Evolutionary conservation across 192 early-diverging fungal genomes (phyloP), one percentile per base, ranked within the genome.

Genomic region (Mortierella alpina): DNA sequence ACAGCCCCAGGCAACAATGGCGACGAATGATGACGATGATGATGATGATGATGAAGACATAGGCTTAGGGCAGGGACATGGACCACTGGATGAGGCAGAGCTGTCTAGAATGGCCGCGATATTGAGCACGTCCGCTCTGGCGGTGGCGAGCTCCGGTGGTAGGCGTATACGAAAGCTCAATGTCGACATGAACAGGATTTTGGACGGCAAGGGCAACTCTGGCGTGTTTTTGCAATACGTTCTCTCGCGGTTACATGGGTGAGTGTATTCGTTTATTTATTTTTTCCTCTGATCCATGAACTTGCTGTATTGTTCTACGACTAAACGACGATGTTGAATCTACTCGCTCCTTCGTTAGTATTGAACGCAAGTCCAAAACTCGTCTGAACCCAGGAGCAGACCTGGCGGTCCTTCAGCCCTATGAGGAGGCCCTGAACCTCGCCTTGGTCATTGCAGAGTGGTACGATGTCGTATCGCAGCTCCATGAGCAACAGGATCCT

Each of bases 181-280:
- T 52, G 15, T 72, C 5, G 66, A 72, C 5, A 58, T 72, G 70
- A 72, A 39, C n/a, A 54, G 64, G 23, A 59, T 72, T 40, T 23
- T 95, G 51, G 88, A 91, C 72, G 92, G 95, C 59, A 93, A 94
- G 72, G 97, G 97, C 53, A 91, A 96, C 83, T 98, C 96, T 2
- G 97, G 96, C 11, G 95, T 97, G 4, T 99, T 96, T 76, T 81
- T 99, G 8, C 96, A 98, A 87, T 99, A 97, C 75, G 91, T 96
- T 12, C 94, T 96, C 77, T 90, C 98, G 14, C 92, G 98, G 39
- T 83, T 97, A 46, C 94, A 92, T 82, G 95, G 95, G 88, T 87
- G 75, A 76, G 75, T 67, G 13, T 7, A 47, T 48, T 23, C 40
- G 15, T 23, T 39, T 53, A 44, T 65, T 48, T 45, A 53, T 18